Evolutionary conservation across 2,329 filamentous ascomycete species (phyloP).

Genomic region (Helotiales sp.): DNA sequence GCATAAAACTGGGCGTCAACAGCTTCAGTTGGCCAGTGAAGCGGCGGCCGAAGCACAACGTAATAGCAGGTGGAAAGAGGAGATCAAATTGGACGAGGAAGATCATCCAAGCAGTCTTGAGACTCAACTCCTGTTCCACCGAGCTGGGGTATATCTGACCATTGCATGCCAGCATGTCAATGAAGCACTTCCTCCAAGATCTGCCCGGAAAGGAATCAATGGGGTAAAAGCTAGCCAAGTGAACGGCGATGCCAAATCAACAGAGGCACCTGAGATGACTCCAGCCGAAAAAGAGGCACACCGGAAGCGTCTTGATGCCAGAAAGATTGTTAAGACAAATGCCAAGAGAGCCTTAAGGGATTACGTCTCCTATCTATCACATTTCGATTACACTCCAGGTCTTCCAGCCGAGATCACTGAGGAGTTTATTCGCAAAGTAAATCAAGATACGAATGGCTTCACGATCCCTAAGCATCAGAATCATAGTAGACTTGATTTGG

Average conservation of each 20-base stretch:
- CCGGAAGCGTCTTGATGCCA: constrained; percentile 57
- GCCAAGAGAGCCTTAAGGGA: constrained; percentile 79
- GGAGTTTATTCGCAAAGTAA: constrained; percentile 61
- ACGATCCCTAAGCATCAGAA: constrained; percentile 48
- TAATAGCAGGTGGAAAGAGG: constrained; percentile 50
- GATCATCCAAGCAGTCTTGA: constrained; percentile 78
- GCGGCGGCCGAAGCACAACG: constrained; percentile 42
- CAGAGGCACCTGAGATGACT: constrained; percentile 42
- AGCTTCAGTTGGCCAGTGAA: constrained; percentile 55
- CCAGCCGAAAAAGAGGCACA: constrained; percentile 52
- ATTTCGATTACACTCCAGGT: constrained; percentile 77
- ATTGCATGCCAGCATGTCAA: constrained; percentile 71
- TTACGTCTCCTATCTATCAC: constrained; percentile 72
- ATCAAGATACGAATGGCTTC: constrained; percentile 56
- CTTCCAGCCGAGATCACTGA: constrained; percentile 44
- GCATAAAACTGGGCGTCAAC: constrained; percentile 46
- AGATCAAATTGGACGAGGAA: constrained; percentile 59
- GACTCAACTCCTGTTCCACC: constrained; percentile 76
- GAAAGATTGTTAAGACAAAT: constrained; percentile 73
- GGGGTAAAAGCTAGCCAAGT: constrained; percentile 30
- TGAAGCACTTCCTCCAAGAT: constrained; percentile 52
- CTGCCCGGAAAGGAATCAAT: constrained; percentile 32
- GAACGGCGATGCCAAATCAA: constrained; percentile 32
- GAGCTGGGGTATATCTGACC: constrained; percentile 73
- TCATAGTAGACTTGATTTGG: constrained; percentile 37